These are phyloP conservation scores for Diaporthe humulicola DNA, from an alignment of 2,329 filamentous ascomycete species.

Conservation along the genomic window DNA sequence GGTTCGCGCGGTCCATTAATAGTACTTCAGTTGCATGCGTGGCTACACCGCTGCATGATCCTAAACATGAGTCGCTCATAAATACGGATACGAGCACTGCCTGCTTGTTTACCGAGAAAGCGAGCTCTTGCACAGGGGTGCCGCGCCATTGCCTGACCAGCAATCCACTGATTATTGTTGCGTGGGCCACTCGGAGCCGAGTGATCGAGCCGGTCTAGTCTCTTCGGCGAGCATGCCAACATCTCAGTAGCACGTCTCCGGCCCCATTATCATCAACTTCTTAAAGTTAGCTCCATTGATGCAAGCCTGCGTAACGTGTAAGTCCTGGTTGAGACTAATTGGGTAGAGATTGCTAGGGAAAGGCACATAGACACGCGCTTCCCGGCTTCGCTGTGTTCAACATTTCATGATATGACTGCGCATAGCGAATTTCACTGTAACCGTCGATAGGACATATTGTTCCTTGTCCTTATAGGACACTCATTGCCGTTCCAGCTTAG, in stretches of 20 bases:
- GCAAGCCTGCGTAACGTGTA: not conserved
- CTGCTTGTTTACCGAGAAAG: not conserved
- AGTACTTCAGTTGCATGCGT: not conserved
- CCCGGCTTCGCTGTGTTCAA: too few relatives aligned
- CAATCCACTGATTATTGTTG: not conserved
- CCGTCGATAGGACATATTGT: too few relatives aligned
- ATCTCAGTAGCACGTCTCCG: not conserved
- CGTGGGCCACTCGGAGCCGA: constrained; percentile 16
- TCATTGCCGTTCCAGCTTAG: too few relatives aligned
- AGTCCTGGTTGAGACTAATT: not conserved
- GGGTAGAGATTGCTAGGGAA: too few relatives aligned
- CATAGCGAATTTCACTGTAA: too few relatives aligned
- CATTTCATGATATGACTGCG: too few relatives aligned
- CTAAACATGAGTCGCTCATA: not conserved
- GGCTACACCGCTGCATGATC: not conserved
- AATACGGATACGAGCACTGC: constrained; percentile 9
- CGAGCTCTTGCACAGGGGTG: not conserved
- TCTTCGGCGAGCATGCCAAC: not conserved
- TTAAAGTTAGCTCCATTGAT: not conserved
- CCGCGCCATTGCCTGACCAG: not conserved
- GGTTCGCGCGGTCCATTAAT: not conserved
- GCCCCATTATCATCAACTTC: not conserved
- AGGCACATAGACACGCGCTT: too few relatives aligned
- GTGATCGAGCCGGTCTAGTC: not conserved
- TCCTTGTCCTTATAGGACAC: too few relatives aligned